phyloP scores from a whole-genome alignment of 257 asterid genomes.

The Penstemon davidsonii region DNA sequence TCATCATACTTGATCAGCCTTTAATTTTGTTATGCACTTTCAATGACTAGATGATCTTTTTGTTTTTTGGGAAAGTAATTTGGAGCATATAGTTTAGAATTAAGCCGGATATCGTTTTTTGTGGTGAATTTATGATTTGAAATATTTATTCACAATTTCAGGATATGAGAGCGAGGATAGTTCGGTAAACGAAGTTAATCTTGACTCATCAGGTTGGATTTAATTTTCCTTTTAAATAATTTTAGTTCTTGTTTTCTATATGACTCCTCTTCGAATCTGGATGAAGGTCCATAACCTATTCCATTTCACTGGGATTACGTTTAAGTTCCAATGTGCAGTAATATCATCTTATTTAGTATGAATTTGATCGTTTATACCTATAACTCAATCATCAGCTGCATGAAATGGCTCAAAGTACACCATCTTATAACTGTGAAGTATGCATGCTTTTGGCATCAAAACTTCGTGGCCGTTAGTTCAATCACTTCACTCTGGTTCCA shows the following conservation, averaged over 20 bases:
- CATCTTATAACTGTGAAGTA: no score
- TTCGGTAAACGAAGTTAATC: slow-evolving; percentile 74
- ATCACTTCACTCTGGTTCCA: no score
- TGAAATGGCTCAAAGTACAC: background rate
- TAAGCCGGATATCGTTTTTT: slow-evolving; percentile 12
- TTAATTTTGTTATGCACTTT: background rate
- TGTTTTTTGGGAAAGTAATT: background rate
- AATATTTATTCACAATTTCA: slow-evolving; percentile 33
- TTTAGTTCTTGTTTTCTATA: slow-evolving; percentile 2
- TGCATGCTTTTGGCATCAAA: background rate
- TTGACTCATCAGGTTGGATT: slow-evolving; percentile 76
- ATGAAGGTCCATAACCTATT: background rate
- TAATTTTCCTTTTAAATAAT: slow-evolving; percentile 5
- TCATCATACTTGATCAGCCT: background rate
- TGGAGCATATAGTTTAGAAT: background rate
- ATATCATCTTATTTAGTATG: background rate
- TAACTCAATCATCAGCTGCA: background rate
- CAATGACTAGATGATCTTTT: background rate
- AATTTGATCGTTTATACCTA: background rate
- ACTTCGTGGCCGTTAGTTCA: background rate
- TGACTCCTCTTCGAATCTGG: background rate
- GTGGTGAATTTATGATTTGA: slow-evolving; percentile 13
- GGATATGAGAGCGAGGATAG: slow-evolving; percentile 95
- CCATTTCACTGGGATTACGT: slow-evolving; percentile 4
- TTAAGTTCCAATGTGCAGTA: slow-evolving; percentile 1